Conservation (phyloP, 768 basidiomycete species). For the Kwoniella botswanensis region DNA sequence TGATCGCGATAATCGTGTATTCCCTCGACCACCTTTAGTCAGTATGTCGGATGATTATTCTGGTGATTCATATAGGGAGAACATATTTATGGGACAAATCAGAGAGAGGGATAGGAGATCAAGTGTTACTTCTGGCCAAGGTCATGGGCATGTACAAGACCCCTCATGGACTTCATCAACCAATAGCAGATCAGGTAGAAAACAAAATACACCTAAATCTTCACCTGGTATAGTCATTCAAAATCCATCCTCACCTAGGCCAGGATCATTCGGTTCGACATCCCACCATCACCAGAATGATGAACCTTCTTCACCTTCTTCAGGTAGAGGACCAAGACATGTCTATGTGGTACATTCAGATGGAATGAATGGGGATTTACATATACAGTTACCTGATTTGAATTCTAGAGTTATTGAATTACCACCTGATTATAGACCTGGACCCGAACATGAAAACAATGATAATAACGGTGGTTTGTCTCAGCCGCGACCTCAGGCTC, state of each 20-base stretch:
- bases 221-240: not conserved
- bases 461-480: not conserved
- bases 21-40: conserved; percentile 3
- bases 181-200: not conserved
- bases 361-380: conserved; percentile 35
- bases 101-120: not conserved
- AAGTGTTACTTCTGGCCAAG: not conserved
- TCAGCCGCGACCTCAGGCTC: not conserved
- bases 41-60: not conserved
- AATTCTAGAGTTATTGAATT: conserved; percentile 37
- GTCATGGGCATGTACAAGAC: conserved; percentile 7
- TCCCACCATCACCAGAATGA: not conserved
- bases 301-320: conserved; percentile 19
- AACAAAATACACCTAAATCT: not conserved
- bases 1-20: conserved; percentile 5
- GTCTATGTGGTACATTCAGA: conserved; percentile 50
- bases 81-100: conserved; percentile 2
- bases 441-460: not conserved
- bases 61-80: conserved; percentile 9
- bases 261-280: conserved; percentile 16
- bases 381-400: conserved; percentile 39
- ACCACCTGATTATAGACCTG: conserved; percentile 38
- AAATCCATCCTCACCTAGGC: conserved; percentile 17
- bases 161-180: conserved; percentile 12
- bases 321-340: conserved; percentile 24